Percentiles rank a stretch among this genome's conserved stretches.
Conservation (phyloP, 495 filamentous ascomycete genomes). For the Aspergillus incahuasiensis region DNA sequence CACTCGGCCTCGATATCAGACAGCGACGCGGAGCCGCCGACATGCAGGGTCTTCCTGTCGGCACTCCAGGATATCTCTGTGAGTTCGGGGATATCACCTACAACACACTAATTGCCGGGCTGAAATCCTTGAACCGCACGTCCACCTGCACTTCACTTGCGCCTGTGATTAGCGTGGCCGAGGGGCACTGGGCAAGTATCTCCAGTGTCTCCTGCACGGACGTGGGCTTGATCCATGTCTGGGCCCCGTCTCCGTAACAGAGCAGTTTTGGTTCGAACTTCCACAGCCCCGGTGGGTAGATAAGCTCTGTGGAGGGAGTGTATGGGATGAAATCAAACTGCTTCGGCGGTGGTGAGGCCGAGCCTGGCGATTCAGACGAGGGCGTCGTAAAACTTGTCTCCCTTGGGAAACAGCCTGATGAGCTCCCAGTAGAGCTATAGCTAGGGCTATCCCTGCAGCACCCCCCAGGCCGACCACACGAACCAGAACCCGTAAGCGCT, state of each 20-base stretch:
- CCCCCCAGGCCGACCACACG: constrained; percentile 20
- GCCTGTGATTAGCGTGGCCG: constrained; percentile 88
- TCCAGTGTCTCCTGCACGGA: constrained; percentile 80
- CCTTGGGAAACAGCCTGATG: constrained; percentile 4
- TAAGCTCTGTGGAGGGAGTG: constrained; percentile 84
- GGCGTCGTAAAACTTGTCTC: neutral
- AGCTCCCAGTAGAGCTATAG: too few relatives aligned
- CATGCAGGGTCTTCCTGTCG: constrained; percentile 59
- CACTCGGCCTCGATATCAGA: constrained; percentile 69
- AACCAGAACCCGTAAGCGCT: too few relatives aligned
- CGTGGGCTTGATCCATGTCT: constrained; percentile 86
- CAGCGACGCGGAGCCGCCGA: constrained; percentile 85
- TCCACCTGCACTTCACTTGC: constrained; percentile 97
- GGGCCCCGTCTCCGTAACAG: constrained; percentile 85
- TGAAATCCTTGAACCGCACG: constrained; percentile 90
- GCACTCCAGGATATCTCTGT: constrained; percentile 69
- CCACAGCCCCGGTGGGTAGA: constrained; percentile 78
- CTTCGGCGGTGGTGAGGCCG: too few relatives aligned
- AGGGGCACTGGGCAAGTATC: constrained; percentile 77
- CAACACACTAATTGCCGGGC: constrained; percentile 84
- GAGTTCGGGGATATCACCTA: constrained; percentile 88
- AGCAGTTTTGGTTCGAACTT: constrained; percentile 77
- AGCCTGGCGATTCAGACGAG: too few relatives aligned
- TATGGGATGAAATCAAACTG: constrained; percentile 77
- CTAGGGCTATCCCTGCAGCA: constrained; percentile 60